Conservation (phyloP, 805 yeast genomes). For the Cyberlindnera americana region DNA sequence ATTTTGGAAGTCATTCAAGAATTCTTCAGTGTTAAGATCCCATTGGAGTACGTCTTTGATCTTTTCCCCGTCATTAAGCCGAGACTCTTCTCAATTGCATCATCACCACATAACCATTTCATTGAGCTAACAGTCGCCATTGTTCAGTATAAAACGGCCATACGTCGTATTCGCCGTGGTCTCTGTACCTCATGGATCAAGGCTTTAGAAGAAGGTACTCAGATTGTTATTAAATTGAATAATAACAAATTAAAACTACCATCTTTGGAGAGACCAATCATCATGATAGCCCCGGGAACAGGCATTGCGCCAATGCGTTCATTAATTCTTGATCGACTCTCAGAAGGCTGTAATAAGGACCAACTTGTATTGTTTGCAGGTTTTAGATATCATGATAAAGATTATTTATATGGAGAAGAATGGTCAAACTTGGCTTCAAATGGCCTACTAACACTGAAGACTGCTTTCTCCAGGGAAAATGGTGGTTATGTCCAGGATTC, state of each 20-base stretch:
- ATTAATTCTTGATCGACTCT: constrained; percentile 37
- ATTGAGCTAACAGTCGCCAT: constrained; percentile 77
- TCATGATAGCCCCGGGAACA: constrained; percentile 90
- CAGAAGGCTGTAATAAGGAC: constrained; percentile 33
- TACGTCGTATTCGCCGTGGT: constrained; percentile 74
- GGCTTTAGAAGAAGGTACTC: constrained; percentile 43
- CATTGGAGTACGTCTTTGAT: constrained; percentile 72
- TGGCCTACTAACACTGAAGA: constrained; percentile 37
- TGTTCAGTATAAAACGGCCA: constrained; percentile 81
- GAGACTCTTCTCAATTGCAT: constrained; percentile 81
- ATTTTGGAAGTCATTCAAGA: constrained; percentile 80
- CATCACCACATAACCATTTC: constrained; percentile 38
- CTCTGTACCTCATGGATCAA: constrained; percentile 78
- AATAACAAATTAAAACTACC: constrained; percentile 40
- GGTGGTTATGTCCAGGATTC: constrained; percentile 77
- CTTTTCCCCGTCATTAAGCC: constrained; percentile 77
- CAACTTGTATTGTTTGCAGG: constrained; percentile 66
- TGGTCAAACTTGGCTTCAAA: constrained; percentile 41
- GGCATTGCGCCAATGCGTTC: constrained; percentile 94
- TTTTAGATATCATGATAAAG: constrained; percentile 61
- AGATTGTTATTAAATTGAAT: constrained; percentile 49
- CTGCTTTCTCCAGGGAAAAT: constrained; percentile 50
- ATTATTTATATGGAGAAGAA: constrained; percentile 57
- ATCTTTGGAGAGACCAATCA: constrained; percentile 40
- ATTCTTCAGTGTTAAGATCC: constrained; percentile 71